Percentiles rank a stretch among this genome's conserved stretches.
Conservation (phyloP, 441 rosid genomes). For the Euphorbia celastroides region DNA sequence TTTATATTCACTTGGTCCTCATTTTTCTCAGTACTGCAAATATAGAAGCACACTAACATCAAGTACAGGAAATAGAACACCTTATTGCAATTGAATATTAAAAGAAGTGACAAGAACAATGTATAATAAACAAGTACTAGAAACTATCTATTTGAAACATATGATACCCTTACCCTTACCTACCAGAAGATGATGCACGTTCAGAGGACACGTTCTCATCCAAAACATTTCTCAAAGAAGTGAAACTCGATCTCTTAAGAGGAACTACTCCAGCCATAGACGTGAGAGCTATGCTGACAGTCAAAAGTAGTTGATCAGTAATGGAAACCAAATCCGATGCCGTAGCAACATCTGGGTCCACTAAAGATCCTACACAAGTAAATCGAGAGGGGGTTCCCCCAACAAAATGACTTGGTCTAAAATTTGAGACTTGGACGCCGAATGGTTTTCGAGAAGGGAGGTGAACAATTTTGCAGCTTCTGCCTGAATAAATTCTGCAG, state of each 20-base stretch:
- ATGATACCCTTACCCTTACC: conserved; percentile 72
- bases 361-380: conserved; percentile 49
- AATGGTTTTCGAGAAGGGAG: conserved; percentile 23
- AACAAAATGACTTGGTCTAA: conserved; percentile 19
- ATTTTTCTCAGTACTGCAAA: conserved; percentile 35
- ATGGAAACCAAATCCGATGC: conserved; percentile 50
- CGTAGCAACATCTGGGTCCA: conserved; percentile 41
- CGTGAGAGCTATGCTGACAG: conserved; percentile 69
- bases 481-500: conserved; percentile 31
- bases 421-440: conserved; percentile 22
- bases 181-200: conserved; percentile 63
- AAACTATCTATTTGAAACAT: conserved; percentile 14
- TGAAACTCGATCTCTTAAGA: conserved; percentile 30
- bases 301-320: conserved; percentile 66
- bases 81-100: not conserved
- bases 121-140: conserved; percentile 7
- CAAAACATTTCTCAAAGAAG: conserved; percentile 25
- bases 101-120: conserved; percentile 1
- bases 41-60: conserved; percentile 16
- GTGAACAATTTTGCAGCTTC: conserved; percentile 30
- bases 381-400: conserved; percentile 29
- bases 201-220: conserved; percentile 29
- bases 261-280: conserved; percentile 86
- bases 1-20: conserved; percentile 32
- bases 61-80: conserved; percentile 16